Conservation (phyloP, 2,329 filamentous ascomycete species). For the Arthrobotrys entomopaga region DNA sequence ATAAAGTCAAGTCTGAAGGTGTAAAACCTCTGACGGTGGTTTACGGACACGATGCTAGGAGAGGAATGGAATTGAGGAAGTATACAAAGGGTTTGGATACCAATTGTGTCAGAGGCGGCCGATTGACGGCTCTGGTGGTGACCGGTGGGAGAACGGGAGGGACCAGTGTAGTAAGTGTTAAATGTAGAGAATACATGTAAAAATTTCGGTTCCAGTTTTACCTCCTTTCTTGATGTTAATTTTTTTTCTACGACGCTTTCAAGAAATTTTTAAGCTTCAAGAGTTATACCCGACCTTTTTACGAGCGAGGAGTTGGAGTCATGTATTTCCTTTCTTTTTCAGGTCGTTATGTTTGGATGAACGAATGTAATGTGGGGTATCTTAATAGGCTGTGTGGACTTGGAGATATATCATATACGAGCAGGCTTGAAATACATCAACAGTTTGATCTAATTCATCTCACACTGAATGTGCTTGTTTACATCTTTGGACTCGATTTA, state of each 20-base stretch:
- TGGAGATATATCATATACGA: no score
- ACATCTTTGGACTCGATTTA: no score
- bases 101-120: slow-evolving; percentile 78
- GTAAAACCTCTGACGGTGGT: slow-evolving; percentile 73
- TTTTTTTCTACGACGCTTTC: not conserved
- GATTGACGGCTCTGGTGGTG: slow-evolving; percentile 80
- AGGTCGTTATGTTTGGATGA: no score
- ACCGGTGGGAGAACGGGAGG: slow-evolving; percentile 65
- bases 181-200: slow-evolving; percentile 54
- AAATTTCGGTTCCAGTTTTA: not conserved
- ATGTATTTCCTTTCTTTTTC: not conserved
- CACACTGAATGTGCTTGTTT: no score
- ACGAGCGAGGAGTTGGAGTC: slow-evolving; percentile 34
- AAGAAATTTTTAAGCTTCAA: not conserved
- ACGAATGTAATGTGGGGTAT: no score
- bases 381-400: no score
- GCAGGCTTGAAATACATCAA: no score
- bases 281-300: slow-evolving; percentile 9
- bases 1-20: not conserved
- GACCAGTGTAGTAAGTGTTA: slow-evolving; percentile 55
- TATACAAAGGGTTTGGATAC: slow-evolving; percentile 89
- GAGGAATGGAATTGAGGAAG: slow-evolving; percentile 72
- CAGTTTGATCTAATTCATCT: no score
- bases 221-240: slow-evolving; percentile 13
- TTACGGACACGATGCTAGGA: slow-evolving; percentile 86